Evolutionary conservation across 1,284 basidiomycete genomes (phyloP).

Genomic region (Malassezia sympodialis): DNA sequence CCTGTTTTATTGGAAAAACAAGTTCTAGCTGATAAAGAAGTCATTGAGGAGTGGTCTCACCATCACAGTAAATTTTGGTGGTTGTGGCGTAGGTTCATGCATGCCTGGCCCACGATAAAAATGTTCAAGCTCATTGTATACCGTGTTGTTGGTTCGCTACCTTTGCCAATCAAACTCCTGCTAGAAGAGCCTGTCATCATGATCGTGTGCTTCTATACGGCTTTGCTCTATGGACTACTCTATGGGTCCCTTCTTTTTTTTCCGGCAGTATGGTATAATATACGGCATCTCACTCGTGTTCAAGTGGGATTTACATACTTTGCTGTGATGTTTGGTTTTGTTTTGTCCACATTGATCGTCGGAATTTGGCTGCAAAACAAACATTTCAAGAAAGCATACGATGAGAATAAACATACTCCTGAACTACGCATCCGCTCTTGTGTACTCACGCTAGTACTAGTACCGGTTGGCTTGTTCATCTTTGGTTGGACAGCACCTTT

Average conservation of each 20-base stretch:
- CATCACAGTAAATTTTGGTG: not conserved
- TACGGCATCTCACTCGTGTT: slow-evolving; percentile 12
- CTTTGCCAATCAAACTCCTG: slow-evolving; percentile 15
- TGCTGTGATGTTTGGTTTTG: slow-evolving; percentile 16
- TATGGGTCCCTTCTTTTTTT: slow-evolving; percentile 21
- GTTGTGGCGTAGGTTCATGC: not conserved
- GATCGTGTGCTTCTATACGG: slow-evolving; percentile 19
- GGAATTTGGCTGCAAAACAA: slow-evolving; percentile 14
- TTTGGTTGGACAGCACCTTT: slow-evolving; percentile 23
- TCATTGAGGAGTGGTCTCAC: not conserved
- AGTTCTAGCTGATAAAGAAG: not conserved
- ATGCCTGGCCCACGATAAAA: not conserved
- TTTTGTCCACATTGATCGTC: slow-evolving; percentile 4
- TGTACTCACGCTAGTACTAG: slow-evolving; percentile 16
- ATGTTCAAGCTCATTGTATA: not conserved
- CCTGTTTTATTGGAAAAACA: not conserved
- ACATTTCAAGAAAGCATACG: slow-evolving; percentile 7
- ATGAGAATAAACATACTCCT: slow-evolving; percentile 9
- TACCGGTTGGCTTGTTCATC: slow-evolving; percentile 21
- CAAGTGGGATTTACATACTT: slow-evolving; percentile 17
- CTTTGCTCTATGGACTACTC: slow-evolving; percentile 20
- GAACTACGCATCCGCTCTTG: slow-evolving; percentile 18
- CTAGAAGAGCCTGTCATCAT: slow-evolving; percentile 21
- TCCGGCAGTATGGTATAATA: slow-evolving; percentile 18
- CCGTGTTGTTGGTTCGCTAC: not conserved